Evolutionary conservation across 495 filamentous ascomycete species (phyloP).

Genomic region (Aspergillus ellipticus): DNA sequence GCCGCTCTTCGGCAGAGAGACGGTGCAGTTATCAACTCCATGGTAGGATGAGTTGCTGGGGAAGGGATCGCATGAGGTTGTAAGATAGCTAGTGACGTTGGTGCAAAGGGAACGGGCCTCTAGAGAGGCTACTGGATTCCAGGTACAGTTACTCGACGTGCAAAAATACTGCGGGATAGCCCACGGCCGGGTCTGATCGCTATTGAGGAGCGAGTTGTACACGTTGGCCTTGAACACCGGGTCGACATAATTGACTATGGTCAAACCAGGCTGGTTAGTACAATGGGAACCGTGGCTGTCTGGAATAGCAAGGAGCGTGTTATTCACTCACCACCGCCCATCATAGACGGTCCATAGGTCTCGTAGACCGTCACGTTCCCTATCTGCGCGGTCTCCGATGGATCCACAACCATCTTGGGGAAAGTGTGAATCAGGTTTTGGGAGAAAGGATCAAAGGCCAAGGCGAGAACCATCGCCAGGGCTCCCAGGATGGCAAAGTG

Average conservation of each 20-base stretch:
- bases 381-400: neutral
- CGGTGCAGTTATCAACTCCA: neutral
- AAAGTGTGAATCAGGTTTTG: conserved; percentile 2
- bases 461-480: neutral
- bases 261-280: no score
- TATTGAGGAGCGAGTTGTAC: conserved; percentile 10
- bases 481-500: no score
- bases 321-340: neutral
- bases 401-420: neutral
- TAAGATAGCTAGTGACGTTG: conserved; percentile 6
- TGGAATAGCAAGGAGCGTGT: no score
- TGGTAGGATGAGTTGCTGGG: no score
- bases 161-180: conserved; percentile 10
- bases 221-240: conserved; percentile 8
- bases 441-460: conserved; percentile 1
- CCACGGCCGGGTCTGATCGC: conserved; percentile 4
- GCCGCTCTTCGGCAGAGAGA: neutral
- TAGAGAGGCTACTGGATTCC: conserved; percentile 9
- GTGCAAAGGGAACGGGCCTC: conserved; percentile 5
- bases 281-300: no score
- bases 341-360: neutral
- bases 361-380: neutral
- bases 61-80: neutral
- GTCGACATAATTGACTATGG: neutral
- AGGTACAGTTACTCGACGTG: conserved; percentile 13